Evolutionary conservation across 108 stramenopile species (phyloP), one percentile per base, ranked within the genome.

Genomic region (Cyclostephanos tholiformis): DNA sequence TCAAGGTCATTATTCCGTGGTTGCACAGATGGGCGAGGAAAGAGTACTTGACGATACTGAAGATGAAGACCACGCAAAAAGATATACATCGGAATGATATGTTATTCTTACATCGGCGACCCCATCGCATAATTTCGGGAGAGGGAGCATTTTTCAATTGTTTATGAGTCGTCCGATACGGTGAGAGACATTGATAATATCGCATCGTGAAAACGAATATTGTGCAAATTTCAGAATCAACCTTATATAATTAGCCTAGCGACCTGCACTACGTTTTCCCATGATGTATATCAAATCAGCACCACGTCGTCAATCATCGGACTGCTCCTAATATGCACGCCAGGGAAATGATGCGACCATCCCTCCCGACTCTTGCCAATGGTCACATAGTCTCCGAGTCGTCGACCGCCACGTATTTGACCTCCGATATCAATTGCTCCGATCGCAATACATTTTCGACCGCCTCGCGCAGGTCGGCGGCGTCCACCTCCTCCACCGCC

Each of bases 281-380:
- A n/a, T n/a, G n/a, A n/a, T n/a, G n/a, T 29, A 9, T 6, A 53
- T 74, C 25, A 83, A 71, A 58, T 85, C 27, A 93, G 62, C 2
- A 93, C 80, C 78, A 94, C 88, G 67, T 94, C 94, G 65, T 96
- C 95, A 79, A 96, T 96, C 64, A 96, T 38, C 95, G 86, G 16
- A 96, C 93, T 17, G 73, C 63, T 27, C 95, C 95, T 43, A 94
- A 75, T 25, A 85, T 88, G 63, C 87, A 87, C 6, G 93, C 95
- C 69, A 96, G 56, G 16, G 91, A 93, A 41, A 96, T 68, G 49
- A 92, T 67, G n/a, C 86, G 84, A 38, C 89, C 92, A 25, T 80
- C 83, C 35, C 65, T 61, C 20, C 72, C 87, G 38, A 75, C 66
- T 52, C 82, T 80, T n/a, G 75, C 65, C 38, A 94, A 50, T n/a